Evolutionary conservation across 305 asterid species (phyloP).

Genomic region (Fraxinus velutina): DNA sequence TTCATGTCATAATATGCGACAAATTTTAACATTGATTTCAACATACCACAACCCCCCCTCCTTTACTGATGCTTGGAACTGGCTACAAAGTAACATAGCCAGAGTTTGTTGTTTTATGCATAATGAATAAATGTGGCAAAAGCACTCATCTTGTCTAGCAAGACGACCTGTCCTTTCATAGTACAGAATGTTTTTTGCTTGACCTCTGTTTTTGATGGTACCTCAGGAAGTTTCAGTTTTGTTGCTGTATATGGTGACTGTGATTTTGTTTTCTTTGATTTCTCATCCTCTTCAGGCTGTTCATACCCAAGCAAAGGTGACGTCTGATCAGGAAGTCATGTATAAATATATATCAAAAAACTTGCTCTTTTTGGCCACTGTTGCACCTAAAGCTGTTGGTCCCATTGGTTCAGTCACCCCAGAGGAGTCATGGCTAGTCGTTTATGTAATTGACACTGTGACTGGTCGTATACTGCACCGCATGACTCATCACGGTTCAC

Average conservation of each 20-base stretch:
- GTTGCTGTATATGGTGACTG: slow-evolving; percentile 18
- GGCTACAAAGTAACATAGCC: neutral
- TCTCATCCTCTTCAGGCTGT: slow-evolving; percentile 61
- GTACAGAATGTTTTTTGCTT: neutral
- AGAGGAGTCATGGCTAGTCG: slow-evolving; percentile 75
- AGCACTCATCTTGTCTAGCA: neutral
- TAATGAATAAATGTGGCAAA: neutral
- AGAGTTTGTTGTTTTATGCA: neutral
- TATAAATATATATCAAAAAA: slow-evolving; percentile 87
- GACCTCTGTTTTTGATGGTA: neutral
- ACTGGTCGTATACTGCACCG: slow-evolving; percentile 90
- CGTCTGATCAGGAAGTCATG: slow-evolving; percentile 85
- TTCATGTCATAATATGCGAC: neutral
- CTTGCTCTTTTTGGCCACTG: slow-evolving; percentile 80
- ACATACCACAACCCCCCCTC: neutral
- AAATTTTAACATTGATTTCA: neutral
- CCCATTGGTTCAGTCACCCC: slow-evolving; percentile 86
- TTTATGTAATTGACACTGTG: slow-evolving; percentile 80
- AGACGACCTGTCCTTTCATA: neutral
- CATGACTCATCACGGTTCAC: slow-evolving; percentile 87
- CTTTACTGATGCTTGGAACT: neutral
- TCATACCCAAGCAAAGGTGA: slow-evolving; percentile 92
- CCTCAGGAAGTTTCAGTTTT: slow-evolving; percentile 1
- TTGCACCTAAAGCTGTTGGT: slow-evolving; percentile 77
- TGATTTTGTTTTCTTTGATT: slow-evolving; percentile 14